Conservation (phyloP, 306 rosid genomes). For the Abrus precatorius region DNA sequence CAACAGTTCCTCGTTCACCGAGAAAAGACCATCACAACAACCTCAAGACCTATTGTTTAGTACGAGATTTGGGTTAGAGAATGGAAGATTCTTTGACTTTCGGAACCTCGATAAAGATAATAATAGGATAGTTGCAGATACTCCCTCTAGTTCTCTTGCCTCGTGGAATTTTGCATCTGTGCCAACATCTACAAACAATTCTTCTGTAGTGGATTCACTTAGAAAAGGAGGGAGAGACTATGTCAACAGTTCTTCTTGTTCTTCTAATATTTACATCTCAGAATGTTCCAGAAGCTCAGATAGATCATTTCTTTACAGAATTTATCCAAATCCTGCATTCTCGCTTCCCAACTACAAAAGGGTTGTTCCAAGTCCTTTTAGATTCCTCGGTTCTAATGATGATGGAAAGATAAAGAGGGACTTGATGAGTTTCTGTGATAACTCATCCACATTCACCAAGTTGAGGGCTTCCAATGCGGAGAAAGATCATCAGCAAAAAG, state of each 20-base stretch:
- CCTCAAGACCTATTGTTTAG: conserved; percentile 40
- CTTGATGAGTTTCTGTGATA: conserved; percentile 45
- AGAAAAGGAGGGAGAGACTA: conserved; percentile 51
- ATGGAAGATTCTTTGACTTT: conserved; percentile 58
- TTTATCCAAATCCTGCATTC: conserved; percentile 53
- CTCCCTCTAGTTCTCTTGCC: conserved; percentile 48
- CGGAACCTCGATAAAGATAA: conserved; percentile 31
- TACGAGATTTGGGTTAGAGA: conserved; percentile 46
- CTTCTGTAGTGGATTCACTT: conserved; percentile 24
- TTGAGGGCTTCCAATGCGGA: conserved; percentile 43
- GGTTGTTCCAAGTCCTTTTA: conserved; percentile 59
- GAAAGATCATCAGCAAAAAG: conserved; percentile 51
- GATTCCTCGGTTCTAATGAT: conserved; percentile 42
- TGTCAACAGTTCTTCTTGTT: conserved; percentile 43
- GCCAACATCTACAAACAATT: conserved; percentile 32
- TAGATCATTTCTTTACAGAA: conserved; percentile 40
- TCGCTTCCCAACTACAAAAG: conserved; percentile 57
- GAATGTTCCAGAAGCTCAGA: conserved; percentile 55
- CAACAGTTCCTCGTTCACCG: conserved; percentile 34
- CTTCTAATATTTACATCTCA: conserved; percentile 44
- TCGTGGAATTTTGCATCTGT: conserved; percentile 72
- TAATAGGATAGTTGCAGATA: conserved; percentile 43
- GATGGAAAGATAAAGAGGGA: conserved; percentile 49
- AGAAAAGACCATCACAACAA: conserved; percentile 43
- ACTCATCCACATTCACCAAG: conserved; percentile 51